Evolutionary conservation across 495 filamentous ascomycete genomes (phyloP), one percentile per base, ranked within the genome.

Genomic region (Trichoderma orchidacearum): DNA sequence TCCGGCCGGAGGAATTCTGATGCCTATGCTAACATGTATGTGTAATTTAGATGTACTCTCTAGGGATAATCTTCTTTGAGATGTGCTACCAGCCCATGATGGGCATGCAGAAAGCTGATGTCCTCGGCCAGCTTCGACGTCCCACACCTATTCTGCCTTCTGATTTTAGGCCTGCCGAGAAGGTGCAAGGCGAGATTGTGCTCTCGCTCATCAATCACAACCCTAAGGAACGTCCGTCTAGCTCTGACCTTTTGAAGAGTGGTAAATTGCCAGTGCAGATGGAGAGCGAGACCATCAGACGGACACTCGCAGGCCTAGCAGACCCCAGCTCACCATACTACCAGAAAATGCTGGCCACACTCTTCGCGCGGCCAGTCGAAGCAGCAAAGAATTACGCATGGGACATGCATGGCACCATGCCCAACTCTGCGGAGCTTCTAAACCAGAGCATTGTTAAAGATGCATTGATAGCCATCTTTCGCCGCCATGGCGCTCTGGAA

Each of bases 51-150:
- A 96, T 98, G 92, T 98, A 90, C 64, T 96, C 94, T 0, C 73
- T 98, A 29, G 93, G 93, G 9, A 86, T 98, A 48, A 97, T 98
- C 57, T 95, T 98, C 69, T 95, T 97, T 61, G 93, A 98, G 67
- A 97, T 98, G 92, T 93, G 87, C 59, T 84, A 90, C 62, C 75
- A 84, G 28, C 75, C 94, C 3, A 82, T 85, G 52, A 83, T 86
- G 1, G 85, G 83, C 0, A 97, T 97, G 90, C 90, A 97, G 68
- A 81, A 94, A 31, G 89, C 87, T 23, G 72, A 84, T 55, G 85
- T 87, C 9, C 70, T 96, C 15, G 77, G 84, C 54, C 71, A 77
- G 41, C 74, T 98, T 12, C 79, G 92, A 27, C 77, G 85, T 59
- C 79, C 80, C 34, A 72, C 85, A 17, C 82, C 86, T 45, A 67